A percentile compares a stretch with the other conserved stretches of the same genome.
Conservation (phyloP, 768 basidiomycete genomes). For the Leccinellum luteum region DNA sequence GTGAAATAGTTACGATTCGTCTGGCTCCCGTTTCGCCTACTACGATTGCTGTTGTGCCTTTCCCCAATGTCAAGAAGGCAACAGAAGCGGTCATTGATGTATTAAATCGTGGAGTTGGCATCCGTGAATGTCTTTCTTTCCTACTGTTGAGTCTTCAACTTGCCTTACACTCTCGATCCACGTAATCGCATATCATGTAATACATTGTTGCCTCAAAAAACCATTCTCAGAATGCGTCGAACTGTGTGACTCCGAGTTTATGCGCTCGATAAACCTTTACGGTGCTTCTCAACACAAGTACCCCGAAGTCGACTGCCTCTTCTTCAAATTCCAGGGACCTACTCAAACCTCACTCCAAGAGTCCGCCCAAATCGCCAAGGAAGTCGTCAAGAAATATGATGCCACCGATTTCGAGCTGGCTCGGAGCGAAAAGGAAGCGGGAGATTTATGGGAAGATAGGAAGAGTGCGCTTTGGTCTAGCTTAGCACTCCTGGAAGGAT, state of each 20-base stretch:
- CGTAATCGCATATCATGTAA: neutral
- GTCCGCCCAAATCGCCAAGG: slow-evolving; percentile 55
- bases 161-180: neutral
- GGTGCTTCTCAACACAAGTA: slow-evolving; percentile 55
- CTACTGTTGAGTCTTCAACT: too few relatives aligned
- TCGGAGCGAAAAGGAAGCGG: slow-evolving; percentile 58
- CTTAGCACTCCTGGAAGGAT: slow-evolving; percentile 55
- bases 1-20: slow-evolving; percentile 63
- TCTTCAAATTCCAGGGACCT: slow-evolving; percentile 86
- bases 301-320: slow-evolving; percentile 65
- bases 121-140: slow-evolving; percentile 50
- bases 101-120: slow-evolving; percentile 68
- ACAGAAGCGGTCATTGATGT: slow-evolving; percentile 74
- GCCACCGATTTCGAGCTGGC: slow-evolving; percentile 68
- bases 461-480: slow-evolving; percentile 64
- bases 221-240: slow-evolving; percentile 70
- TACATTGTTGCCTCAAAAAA: neutral
- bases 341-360: slow-evolving; percentile 55
- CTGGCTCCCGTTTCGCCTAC: slow-evolving; percentile 81
- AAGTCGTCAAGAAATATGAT: slow-evolving; percentile 60
- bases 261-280: slow-evolving; percentile 57
- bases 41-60: slow-evolving; percentile 78
- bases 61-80: slow-evolving; percentile 71
- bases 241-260: slow-evolving; percentile 70
- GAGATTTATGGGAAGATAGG: slow-evolving; percentile 67